phyloP scores from a whole-genome alignment of 2,329 filamentous ascomycete species.

The Aspergillus sp. region DNA sequence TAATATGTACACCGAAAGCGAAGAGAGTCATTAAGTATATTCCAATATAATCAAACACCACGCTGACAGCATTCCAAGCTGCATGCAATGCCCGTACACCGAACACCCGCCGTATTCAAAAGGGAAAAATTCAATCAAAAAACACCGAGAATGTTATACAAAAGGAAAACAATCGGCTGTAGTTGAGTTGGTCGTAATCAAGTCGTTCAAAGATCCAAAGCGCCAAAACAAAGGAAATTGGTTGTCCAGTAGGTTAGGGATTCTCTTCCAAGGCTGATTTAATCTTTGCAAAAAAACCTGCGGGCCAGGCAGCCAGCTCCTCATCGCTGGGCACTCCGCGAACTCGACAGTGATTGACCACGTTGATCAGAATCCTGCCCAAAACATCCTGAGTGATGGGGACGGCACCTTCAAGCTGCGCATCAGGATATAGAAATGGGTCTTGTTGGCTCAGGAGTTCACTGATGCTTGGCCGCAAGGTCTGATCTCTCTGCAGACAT shows the following conservation, averaged over 20 bases:
- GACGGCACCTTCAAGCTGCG: conserved; percentile 45
- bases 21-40: conserved; percentile 9
- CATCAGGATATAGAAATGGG: conserved; percentile 59
- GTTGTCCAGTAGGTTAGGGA: conserved; percentile 25
- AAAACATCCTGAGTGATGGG: conserved; percentile 59
- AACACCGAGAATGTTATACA: conserved; percentile 14
- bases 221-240: conserved; percentile 27
- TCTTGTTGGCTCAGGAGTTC: conserved; percentile 58
- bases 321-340: conserved; percentile 57
- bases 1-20: conserved; percentile 7
- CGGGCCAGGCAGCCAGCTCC: conserved; percentile 52
- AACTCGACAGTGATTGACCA: conserved; percentile 60
- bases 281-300: conserved; percentile 49
- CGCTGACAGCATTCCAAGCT: conserved; percentile 6
- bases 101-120: conserved; percentile 13
- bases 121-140: neutral
- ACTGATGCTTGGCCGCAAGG: conserved; percentile 55
- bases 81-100: conserved; percentile 19
- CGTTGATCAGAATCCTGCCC: conserved; percentile 58
- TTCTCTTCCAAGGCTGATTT: conserved; percentile 46
- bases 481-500: conserved; percentile 60
- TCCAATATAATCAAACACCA: conserved; percentile 13
- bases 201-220: conserved; percentile 30
- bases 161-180: conserved; percentile 14
- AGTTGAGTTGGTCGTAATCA: conserved; percentile 17